A percentile compares a stretch with the other conserved stretches of the same genome.
Conservation (phyloP, 1,284 basidiomycete genomes). For the Cerrena zonata region DNA sequence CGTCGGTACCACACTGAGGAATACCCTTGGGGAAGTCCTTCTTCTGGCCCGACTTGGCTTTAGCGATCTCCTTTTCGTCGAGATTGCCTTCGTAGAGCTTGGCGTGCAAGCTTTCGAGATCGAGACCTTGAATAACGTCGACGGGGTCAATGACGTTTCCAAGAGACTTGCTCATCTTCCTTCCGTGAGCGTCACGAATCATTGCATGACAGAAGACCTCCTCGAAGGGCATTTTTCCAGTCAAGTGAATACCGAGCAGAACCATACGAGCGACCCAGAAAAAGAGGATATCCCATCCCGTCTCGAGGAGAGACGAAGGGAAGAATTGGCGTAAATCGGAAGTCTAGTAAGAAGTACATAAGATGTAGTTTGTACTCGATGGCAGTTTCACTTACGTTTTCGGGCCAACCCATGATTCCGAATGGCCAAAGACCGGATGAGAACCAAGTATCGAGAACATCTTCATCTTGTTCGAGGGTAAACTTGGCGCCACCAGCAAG, state of each 20-base stretch:
- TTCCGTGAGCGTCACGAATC: constrained; percentile 96
- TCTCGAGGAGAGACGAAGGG: constrained; percentile 87
- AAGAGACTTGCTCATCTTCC: constrained; percentile 98
- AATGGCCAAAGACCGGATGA: constrained; percentile 98
- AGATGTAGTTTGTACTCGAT: background rate
- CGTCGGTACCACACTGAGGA: constrained; percentile 97
- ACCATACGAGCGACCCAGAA: constrained; percentile 99
- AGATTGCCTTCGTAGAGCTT: constrained; percentile 90
- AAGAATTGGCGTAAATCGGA: constrained; percentile 77
- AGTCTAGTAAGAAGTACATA: constrained; percentile 19
- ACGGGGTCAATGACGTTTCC: constrained; percentile 98
- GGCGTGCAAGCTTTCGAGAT: constrained; percentile 79
- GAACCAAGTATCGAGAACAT: constrained; percentile 99
- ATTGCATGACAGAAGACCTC: constrained; percentile 99
- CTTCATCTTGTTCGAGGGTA: constrained; percentile 88
- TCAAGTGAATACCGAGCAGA: constrained; percentile 86
- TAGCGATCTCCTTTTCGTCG: constrained; percentile 88
- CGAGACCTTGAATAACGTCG: constrained; percentile 88
- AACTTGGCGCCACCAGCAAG: constrained; percentile 72
- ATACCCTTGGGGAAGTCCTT: constrained; percentile 99
- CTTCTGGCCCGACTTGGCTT: constrained; percentile 94
- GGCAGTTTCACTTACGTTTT: constrained; percentile 48
- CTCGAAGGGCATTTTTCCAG: constrained; percentile 87
- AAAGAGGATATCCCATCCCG: constrained; percentile 98
- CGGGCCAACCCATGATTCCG: constrained; percentile 96